phyloP scores from a whole-genome alignment of 352 stramenopile species.

The Thalassiosira livingstoniorum region DNA sequence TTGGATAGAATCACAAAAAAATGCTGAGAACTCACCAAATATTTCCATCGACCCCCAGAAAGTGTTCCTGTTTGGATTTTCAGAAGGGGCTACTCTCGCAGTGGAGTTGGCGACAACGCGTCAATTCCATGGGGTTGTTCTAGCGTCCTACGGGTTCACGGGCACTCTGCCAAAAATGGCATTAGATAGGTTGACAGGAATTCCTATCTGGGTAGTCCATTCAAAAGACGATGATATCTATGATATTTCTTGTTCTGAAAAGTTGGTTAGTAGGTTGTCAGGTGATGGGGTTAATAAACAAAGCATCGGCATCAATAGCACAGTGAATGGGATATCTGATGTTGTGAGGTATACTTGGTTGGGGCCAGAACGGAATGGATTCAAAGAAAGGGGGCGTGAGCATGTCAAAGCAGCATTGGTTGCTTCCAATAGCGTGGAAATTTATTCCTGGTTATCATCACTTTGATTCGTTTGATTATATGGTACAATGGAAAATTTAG shows the following conservation, averaged over 20 bases:
- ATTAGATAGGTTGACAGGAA: constrained; percentile 63
- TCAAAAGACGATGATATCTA: constrained; percentile 77
- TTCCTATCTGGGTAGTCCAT: constrained; percentile 84
- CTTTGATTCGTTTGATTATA: too few relatives aligned
- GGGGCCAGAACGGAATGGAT: constrained; percentile 21
- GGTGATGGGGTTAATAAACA: neutral
- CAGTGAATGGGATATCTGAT: constrained; percentile 43
- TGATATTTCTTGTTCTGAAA: constrained; percentile 50
- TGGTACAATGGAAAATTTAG: too few relatives aligned
- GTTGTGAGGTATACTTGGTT: constrained; percentile 57
- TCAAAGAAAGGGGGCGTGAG: constrained; percentile 21
- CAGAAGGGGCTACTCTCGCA: constrained; percentile 79
- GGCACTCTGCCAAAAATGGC: constrained; percentile 71
- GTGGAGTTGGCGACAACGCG: constrained; percentile 81
- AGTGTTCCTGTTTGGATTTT: constrained; percentile 83
- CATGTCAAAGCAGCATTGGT: constrained; percentile 50
- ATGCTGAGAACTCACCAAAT: neutral
- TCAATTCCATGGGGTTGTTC: constrained; percentile 67
- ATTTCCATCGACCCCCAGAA: constrained; percentile 65
- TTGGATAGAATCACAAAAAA: constrained; percentile 35
- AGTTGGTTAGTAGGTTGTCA: constrained; percentile 47
- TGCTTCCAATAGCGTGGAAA: constrained; percentile 44
- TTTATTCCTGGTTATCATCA: constrained; percentile 54
- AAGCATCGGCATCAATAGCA: constrained; percentile 24
- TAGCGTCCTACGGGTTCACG: constrained; percentile 81